Base-by-base conservation (phyloP, 495 filamentous ascomycete genomes). In the Neurospora sp. region DNA sequence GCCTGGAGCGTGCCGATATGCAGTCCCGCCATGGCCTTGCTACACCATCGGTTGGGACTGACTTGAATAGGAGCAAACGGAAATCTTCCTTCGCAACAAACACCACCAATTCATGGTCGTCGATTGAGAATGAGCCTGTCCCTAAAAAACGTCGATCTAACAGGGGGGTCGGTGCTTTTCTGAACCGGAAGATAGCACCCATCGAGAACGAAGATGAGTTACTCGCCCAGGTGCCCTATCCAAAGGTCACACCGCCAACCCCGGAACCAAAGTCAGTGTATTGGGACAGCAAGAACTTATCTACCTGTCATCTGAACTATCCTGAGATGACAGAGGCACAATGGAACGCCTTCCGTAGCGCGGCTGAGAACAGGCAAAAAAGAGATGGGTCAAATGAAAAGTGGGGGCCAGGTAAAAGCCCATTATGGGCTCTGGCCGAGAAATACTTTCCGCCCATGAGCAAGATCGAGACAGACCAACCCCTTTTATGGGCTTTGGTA, bases 251-350 rank as follows among this genome's bases (percentile, higher is more conserved):
- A 86, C 87, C 68, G 85, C 69, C 83, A 79, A 59, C 82, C 66
- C 5, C 18, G 44, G n/a, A 20, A 59, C 48, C 48, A 7, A 84
- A 87, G 66, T 82, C 80, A n/a, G 79, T 79, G 3, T 89, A 83
- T 72, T 89, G 86, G 86, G 79, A 81, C 68, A 81, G 81, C 18
- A 76, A 78, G n/a, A 83, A 89, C 71, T 79, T 77, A 74, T 79
- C 71, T 42, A 86, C 85, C 2, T 85, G 84, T 81, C 86, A 89
- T 72, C 76, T 86, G 18, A 72, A 82, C 40, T 89, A 89, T 72
- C 87, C 87, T 3, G 83, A 84, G 72, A 89, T 89, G 86, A 85
- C 82, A 3, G 79, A 82, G 72, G 80, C 85, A 12, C 85, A 89
- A 42, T 82, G 81, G 22, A 79, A 82, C 35, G 83, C 81, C 0